Base-by-base conservation (phyloP, 148 eudicot species). In the Euryodendron excelsum region DNA sequence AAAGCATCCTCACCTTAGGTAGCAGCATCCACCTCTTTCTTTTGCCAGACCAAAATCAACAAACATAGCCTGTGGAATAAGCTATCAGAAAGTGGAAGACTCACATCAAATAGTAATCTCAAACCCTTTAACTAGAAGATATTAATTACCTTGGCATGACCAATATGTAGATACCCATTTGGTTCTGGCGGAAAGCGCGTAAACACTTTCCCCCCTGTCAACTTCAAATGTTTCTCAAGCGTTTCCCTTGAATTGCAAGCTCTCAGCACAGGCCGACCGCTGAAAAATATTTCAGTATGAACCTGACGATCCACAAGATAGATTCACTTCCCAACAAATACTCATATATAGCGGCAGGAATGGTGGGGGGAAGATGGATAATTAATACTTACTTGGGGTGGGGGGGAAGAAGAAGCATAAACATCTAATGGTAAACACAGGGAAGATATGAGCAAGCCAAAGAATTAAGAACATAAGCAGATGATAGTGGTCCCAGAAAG, bases 121-220 rank as follows among this genome's bases (percentile, higher is more conserved):
- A 30, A 33, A 64, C 28, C 12, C 7, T 76, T 63, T 28, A 20
- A 48, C 61, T 31, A 23, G 25, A 41, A 66, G 48, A 45, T 60
- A 50, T 72, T 65, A 73, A 55, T 80, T 77, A 92, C 99, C 93
- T 96, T 96, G 69, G 99, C 99, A 84, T 96, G 99, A 79, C 99
- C 99, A 75, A 96, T 96, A 73, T 96, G 99, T 65, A 96, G 91
- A 85, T 90, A 96, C 25, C 99, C 99, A 89, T 96, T 96, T 21
- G 99, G 99, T 83, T 96, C 99, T 33, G 98, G 99, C 55, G 98
- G 98, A 80, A 96, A 96, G 53, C 99, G 98, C 47, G 99, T 96
- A 59, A 74, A 65, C 78, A 96, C 95, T 88, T 93, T 93, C 67
- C 97, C 97, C 39, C 92, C 93, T 1, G 95, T 92, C 59, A 58